Evolutionary conservation across 495 filamentous ascomycete species (phyloP).

Genomic region (Choiromyces venosus): DNA sequence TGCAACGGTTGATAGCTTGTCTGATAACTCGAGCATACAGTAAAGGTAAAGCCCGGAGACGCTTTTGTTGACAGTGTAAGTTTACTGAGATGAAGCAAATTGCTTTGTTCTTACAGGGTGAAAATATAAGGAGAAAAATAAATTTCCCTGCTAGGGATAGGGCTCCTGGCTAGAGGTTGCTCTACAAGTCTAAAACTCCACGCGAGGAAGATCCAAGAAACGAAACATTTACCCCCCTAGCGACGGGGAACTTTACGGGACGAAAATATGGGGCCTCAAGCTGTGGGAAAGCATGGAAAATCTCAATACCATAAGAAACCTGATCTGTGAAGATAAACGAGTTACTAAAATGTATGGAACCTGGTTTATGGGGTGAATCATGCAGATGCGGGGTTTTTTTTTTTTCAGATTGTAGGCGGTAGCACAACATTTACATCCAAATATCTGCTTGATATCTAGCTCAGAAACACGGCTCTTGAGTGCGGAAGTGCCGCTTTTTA

Average conservation of each 20-base stretch:
- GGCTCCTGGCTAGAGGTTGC: not conserved
- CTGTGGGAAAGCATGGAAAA: not conserved
- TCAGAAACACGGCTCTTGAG: not conserved
- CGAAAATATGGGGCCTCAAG: not conserved
- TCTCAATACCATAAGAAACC: not conserved
- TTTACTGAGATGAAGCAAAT: not conserved
- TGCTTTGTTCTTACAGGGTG: not conserved
- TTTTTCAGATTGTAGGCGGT: not conserved
- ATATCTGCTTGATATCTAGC: not conserved
- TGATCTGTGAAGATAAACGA: not conserved
- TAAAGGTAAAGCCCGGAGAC: not conserved
- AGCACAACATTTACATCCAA: not conserved
- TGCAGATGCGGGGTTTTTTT: not conserved
- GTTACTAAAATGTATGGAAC: not conserved
- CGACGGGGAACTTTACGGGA: not conserved
- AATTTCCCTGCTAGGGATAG: not conserved
- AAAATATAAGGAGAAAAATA: not conserved
- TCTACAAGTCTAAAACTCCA: not conserved
- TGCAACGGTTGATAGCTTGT: not conserved
- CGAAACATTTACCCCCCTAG: not conserved
- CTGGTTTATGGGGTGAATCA: not conserved
- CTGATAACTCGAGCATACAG: not conserved
- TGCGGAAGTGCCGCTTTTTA: not conserved
- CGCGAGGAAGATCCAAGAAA: not conserved
- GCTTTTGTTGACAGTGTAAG: not conserved